phyloP scores from a whole-genome alignment of 2,329 filamentous ascomycete species.

The Penicillium sp. region DNA sequence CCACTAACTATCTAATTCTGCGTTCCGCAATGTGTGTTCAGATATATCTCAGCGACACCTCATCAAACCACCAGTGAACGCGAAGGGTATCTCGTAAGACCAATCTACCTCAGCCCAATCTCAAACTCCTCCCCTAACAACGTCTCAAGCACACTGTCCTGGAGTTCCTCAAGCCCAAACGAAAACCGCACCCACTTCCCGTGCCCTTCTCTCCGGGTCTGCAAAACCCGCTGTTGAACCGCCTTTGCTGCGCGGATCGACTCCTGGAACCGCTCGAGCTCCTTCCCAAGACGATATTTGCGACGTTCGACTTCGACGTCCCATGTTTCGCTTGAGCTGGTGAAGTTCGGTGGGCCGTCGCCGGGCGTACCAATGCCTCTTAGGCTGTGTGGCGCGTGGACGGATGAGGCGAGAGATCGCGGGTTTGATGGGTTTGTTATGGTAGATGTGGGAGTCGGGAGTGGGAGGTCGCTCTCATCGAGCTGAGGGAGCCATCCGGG shows the following conservation, averaged over 20 bases:
- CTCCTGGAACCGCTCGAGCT: conserved; percentile 37
- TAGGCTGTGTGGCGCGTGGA: conserved; percentile 27
- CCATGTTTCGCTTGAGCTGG: conserved; percentile 28
- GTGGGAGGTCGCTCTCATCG: conserved; percentile 20
- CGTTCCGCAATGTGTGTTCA: no score
- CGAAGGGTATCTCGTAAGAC: background rate
- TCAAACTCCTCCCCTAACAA: conserved; percentile 24
- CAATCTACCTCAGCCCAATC: background rate
- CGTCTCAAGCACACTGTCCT: conserved; percentile 22
- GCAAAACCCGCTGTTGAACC: conserved; percentile 38
- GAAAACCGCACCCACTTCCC: conserved; percentile 49
- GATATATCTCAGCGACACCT: no score
- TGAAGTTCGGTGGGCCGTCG: background rate
- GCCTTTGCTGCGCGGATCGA: conserved; percentile 33
- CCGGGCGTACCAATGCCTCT: background rate
- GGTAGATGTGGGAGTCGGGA: background rate
- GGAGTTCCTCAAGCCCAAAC: conserved; percentile 32
- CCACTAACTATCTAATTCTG: no score
- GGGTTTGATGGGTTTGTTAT: background rate
- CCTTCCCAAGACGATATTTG: conserved; percentile 37
- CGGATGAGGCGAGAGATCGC: conserved; percentile 28
- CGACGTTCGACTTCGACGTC: conserved; percentile 40
- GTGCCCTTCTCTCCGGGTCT: conserved; percentile 35
- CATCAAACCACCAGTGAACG: no score
- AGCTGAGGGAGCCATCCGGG: conserved; percentile 46